A percentile compares a stretch with the other conserved stretches of the same genome.
Conservation (phyloP, 116 monocot species). For the Posidonia oceanica region DNA sequence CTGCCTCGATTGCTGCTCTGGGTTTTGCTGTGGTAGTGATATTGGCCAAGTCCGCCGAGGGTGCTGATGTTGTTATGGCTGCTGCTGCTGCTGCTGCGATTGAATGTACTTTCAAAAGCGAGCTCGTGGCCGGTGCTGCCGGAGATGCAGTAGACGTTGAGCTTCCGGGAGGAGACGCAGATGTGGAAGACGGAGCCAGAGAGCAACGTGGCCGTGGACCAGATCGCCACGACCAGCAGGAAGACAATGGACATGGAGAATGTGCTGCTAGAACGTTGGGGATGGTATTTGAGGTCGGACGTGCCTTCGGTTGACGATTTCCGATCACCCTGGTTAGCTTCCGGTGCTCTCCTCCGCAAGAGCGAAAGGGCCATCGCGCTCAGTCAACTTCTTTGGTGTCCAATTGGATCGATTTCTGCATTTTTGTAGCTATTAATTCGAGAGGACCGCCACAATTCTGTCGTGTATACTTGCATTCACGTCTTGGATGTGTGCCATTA, state of each 20-base stretch:
- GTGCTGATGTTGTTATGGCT: too few relatives aligned
- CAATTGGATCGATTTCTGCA: too few relatives aligned
- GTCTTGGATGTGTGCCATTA: too few relatives aligned
- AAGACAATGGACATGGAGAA: constrained; percentile 16
- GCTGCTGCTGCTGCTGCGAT: too few relatives aligned
- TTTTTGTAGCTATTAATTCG: too few relatives aligned
- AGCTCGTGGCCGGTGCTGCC: constrained; percentile 4
- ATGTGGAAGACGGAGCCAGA: constrained; percentile 31
- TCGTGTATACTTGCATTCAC: too few relatives aligned
- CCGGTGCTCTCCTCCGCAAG: constrained; percentile 10
- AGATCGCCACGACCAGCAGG: constrained; percentile 18
- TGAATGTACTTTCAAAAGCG: background rate
- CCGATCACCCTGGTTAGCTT: background rate
- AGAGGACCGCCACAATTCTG: too few relatives aligned
- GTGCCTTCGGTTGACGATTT: background rate
- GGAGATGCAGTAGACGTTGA: constrained; percentile 41
- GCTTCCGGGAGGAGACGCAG: constrained; percentile 40
- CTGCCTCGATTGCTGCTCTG: too few relatives aligned
- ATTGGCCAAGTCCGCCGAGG: background rate
- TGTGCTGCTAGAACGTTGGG: background rate
- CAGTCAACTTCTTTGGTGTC: too few relatives aligned
- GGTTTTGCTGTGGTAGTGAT: background rate
- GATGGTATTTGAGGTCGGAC: background rate
- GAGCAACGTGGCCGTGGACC: constrained; percentile 16
- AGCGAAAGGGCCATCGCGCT: constrained; percentile 10